Base-by-base conservation (phyloP, 192 early-diverging fungal species). In the Chytriomyces confervae region DNA sequence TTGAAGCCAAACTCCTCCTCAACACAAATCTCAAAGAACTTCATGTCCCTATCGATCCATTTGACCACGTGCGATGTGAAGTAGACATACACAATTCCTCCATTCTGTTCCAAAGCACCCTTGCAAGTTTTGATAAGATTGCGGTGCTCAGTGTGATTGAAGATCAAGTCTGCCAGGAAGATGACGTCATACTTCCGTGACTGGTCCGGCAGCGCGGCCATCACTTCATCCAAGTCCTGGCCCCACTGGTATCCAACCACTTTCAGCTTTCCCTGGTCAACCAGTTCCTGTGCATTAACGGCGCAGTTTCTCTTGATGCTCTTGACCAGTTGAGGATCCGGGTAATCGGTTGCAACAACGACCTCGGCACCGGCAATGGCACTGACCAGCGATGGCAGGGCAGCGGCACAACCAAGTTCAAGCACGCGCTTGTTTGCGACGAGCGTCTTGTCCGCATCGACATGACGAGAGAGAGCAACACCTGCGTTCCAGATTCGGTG, bases 401-500 rank as follows among this genome's bases (percentile, higher is more conserved):
- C 92, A 20, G 94, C 95, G 5, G 93, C 95, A 5, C 94, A 93
- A 0, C 95, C 94, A 11, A 97, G 82, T 80, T 97, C 95, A 24
- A 97, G 77, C 0, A 95, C 90, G 8, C 78, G 36, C 73, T 93
- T 95, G 60, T 81, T 82, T 3, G 64, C 45, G 8, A 89, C 86
- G 10, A 93, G 70, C 13, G 86, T 82, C 50, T 90, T 90, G 68
- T 91, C 83, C 49, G 84, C 68, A 70, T 97, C 96, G 67, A 97
- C 82, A 76, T 93, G 90, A 66, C 89, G 85, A 36, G 94, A 89
- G 86, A 96, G 89, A 45, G 87, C 88, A 78, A 92, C 91, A 53
- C 93, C 93, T 2, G 95, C 94, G 72, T 97, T 97, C 96, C 96
- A 97, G 43, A 97, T 87, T 51, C 91, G 83, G 78, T 97, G 95